Conservation (phyloP, 805 yeast genomes). For the Debaryomyces castellii region DNA sequence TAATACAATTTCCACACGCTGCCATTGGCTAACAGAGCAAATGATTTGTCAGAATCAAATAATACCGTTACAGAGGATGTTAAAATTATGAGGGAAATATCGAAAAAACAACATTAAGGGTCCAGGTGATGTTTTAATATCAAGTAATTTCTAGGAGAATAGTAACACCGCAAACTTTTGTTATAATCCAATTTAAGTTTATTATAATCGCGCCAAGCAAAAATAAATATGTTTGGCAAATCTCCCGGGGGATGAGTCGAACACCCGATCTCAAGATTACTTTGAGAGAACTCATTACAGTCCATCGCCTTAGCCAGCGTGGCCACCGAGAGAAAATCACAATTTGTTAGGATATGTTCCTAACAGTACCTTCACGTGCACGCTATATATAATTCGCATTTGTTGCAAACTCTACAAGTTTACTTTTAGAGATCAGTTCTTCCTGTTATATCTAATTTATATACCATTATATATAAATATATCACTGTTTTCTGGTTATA, state of each 20-base stretch:
- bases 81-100: no score
- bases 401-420: no score
- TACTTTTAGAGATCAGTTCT: no score
- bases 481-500: no score
- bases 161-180: neutral
- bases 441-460: no score
- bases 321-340: conserved; percentile 35
- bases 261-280: conserved; percentile 46
- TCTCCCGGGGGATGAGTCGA: conserved; percentile 48
- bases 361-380: no score
- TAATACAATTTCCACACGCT: neutral
- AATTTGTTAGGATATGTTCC: no score
- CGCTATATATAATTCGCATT: no score
- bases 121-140: no score
- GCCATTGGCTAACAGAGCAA: neutral
- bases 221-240: conserved; percentile 13
- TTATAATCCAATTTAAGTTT: neutral
- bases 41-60: neutral
- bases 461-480: no score
- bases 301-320: conserved; percentile 47
- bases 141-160: neutral
- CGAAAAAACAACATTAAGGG: no score
- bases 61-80: no score
- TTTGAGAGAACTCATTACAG: conserved; percentile 33
- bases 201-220: neutral